Base-by-base conservation (phyloP, 257 asterid genomes). In the Nicotiana noctiflora region DNA sequence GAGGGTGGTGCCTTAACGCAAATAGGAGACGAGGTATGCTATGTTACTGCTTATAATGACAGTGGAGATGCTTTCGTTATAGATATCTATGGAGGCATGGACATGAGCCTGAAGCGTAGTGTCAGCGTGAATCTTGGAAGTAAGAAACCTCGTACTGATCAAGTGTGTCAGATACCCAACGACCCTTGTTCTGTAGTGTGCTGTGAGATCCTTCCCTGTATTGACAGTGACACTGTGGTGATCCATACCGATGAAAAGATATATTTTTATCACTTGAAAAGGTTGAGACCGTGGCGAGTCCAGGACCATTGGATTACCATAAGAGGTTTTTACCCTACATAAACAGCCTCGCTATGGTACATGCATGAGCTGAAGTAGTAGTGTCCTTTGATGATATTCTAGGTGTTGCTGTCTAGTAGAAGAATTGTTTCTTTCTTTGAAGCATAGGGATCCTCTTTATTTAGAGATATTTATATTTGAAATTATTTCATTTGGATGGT, bases 21-120 rank as follows among this genome's bases (percentile, higher is more conserved):
- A 81, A 81, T 84, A 21, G 66, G 75, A 1, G 91, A 86, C 40
- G 92, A 89, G 87, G 31, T 87, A 1, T 82, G 89, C 85, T 90
- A 86, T 72, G 82, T 90, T 8, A 56, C 82, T 18, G 46, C 82
- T 72, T 18, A 60, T 27, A 56, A 29, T 6, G 18, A 0, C 12
- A 0, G 0, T 13, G 56, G 31, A 2, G 77, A 79, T 37, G 57
- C n/a, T 13, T 87, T 29, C 83, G 15, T 17, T 4, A 63, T 90
- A n/a, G 80, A 15, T 75, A 40, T 90, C 59, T 68, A 85, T 34
- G 77, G 86, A 12, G 91, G 90, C 7, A 60, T 86, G 79, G 63
- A 76, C 15, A 68, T 89, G 89, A 49, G 82, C 46, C 70, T 88
- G 82, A 85, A 70, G 67, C 75, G 10, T 19, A 17, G 4, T 25